Conservation (phyloP, 2,329 filamentous ascomycete genomes). For the Claviceps monticola region DNA sequence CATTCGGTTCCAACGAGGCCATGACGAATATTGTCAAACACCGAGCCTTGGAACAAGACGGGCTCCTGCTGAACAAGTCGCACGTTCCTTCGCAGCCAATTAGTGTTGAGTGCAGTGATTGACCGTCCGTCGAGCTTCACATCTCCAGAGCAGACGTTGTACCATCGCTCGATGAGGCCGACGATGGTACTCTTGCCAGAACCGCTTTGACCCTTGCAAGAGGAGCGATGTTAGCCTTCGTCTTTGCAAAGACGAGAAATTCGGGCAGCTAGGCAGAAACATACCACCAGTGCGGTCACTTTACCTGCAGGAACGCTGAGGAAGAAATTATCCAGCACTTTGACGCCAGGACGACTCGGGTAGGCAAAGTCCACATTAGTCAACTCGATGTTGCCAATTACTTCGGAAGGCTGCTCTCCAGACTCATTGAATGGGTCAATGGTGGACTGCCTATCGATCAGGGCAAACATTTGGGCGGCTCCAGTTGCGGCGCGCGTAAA, state of each 20-base stretch:
- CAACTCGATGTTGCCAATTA: constrained; percentile 22
- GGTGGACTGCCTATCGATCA: background rate
- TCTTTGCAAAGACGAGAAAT: background rate
- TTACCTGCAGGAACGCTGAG: constrained; percentile 30
- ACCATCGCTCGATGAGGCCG: constrained; percentile 45
- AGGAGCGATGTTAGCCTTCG: background rate
- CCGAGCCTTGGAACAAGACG: constrained; percentile 30
- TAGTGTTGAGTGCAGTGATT: background rate
- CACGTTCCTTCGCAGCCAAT: background rate
- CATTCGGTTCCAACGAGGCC: constrained; percentile 30
- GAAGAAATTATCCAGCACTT: constrained; percentile 27
- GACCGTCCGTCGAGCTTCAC: constrained; percentile 29
- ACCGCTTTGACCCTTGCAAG: constrained; percentile 20
- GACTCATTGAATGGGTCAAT: constrained; percentile 16
- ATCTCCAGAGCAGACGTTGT: constrained; percentile 31
- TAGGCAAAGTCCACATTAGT: constrained; percentile 30
- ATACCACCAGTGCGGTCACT: constrained; percentile 26
- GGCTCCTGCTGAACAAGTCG: constrained; percentile 20
- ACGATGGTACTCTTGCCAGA: constrained; percentile 46
- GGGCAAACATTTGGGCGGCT: constrained; percentile 9
- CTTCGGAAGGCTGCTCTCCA: constrained; percentile 8
- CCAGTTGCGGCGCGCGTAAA: constrained; percentile 24
- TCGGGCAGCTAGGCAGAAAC: too few relatives aligned
- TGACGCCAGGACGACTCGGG: constrained; percentile 27
- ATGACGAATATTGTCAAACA: constrained; percentile 41